Evolutionary conservation across 1,284 basidiomycete genomes (phyloP).

Genomic region (Melampsora americana): DNA sequence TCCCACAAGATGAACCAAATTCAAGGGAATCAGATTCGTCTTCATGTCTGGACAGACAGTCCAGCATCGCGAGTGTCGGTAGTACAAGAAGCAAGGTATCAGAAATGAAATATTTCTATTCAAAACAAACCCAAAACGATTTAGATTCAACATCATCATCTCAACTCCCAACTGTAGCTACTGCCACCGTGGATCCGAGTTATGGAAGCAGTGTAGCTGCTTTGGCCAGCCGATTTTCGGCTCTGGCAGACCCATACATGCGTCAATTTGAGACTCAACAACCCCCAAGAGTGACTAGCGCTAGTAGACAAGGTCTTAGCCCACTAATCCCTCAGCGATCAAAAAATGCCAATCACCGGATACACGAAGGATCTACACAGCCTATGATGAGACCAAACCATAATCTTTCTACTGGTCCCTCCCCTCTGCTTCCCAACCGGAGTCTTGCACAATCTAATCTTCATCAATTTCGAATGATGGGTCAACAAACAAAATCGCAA

Average conservation of each 20-base stretch:
- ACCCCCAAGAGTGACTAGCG: background rate
- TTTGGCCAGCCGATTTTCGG: background rate
- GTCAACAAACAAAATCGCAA: background rate
- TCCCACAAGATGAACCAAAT: too few relatives aligned
- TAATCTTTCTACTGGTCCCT: background rate
- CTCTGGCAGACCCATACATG: background rate
- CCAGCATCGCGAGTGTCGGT: background rate
- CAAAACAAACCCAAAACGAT: background rate
- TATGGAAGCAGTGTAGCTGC: background rate
- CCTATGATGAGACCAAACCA: background rate
- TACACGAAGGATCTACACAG: background rate
- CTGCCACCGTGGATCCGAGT: background rate
- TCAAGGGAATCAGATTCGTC: background rate
- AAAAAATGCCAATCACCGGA: background rate
- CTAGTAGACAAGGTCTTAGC: background rate
- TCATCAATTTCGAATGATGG: background rate
- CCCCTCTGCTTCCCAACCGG: background rate
- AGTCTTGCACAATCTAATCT: slow-evolving; percentile 1
- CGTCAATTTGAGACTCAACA: slow-evolving; percentile 2
- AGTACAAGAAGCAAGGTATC: slow-evolving; percentile 5
- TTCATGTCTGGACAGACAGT: background rate
- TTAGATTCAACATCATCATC: background rate
- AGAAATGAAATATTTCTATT: background rate
- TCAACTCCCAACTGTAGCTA: background rate
- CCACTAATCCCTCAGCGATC: background rate